Percentiles rank a stretch among this genome's conserved stretches.
Evolutionary conservation across 441 rosid species (phyloP).

Genomic region (Jatropha podagrica): DNA sequence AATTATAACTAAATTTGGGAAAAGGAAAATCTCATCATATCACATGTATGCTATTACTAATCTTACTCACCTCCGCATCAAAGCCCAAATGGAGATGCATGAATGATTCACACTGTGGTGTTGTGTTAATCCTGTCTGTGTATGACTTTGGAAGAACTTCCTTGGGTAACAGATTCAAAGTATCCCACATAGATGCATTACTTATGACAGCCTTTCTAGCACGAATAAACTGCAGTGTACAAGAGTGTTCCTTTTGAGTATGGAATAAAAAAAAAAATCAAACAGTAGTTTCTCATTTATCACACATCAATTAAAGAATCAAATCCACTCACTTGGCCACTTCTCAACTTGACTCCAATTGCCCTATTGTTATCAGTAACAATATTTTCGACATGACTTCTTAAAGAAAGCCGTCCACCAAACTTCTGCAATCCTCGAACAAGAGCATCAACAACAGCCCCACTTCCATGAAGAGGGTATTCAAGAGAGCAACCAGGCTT

Average conservation of each 20-base stretch:
- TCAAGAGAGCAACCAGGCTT: conserved; percentile 86
- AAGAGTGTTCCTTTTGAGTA: conserved; percentile 12
- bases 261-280: background rate
- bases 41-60: background rate
- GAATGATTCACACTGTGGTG: conserved; percentile 87
- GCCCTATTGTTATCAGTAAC: conserved; percentile 75
- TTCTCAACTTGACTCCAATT: conserved; percentile 72
- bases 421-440: conserved; percentile 84
- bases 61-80: conserved; percentile 60
- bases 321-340: conserved; percentile 69
- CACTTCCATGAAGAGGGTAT: conserved; percentile 86
- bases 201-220: conserved; percentile 89
- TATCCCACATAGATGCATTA: conserved; percentile 98
- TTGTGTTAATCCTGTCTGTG: conserved; percentile 44
- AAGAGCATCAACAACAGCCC: conserved; percentile 79
- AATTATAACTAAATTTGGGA: background rate
- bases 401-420: conserved; percentile 66
- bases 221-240: conserved; percentile 57
- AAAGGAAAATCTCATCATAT: background rate
- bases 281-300: background rate
- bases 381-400: conserved; percentile 78
- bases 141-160: conserved; percentile 67
- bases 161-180: conserved; percentile 63
- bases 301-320: background rate
- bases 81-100: conserved; percentile 98